Conservation (phyloP, 345 rosid genomes). For the Eucalyptus erythrocorys region DNA sequence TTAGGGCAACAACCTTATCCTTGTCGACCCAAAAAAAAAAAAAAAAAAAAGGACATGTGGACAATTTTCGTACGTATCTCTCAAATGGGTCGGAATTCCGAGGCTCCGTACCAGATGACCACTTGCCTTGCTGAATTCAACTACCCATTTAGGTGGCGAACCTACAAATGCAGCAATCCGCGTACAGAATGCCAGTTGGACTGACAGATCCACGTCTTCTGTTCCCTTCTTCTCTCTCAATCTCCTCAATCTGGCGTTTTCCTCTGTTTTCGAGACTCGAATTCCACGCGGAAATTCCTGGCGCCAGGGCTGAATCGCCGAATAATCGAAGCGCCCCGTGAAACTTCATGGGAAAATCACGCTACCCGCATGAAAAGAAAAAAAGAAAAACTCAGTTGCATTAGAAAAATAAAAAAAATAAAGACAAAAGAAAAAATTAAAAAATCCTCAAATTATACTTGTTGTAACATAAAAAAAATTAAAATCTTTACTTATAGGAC, state of each 20-base stretch:
- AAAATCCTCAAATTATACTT: background rate
- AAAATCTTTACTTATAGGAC: accelerated
- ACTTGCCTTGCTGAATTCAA: background rate
- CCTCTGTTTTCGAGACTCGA: background rate
- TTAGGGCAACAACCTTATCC: background rate
- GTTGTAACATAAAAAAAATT: accelerated
- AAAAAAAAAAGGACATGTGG: background rate
- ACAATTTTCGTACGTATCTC: background rate
- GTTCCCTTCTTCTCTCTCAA: background rate
- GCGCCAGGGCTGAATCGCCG: background rate
- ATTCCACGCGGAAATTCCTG: background rate
- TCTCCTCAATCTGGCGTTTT: background rate
- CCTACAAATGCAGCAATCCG: background rate
- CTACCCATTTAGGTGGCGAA: background rate
- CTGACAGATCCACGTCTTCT: background rate
- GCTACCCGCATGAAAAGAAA: background rate
- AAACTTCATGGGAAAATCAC: background rate
- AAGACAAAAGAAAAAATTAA: no score
- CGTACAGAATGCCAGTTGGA: background rate
- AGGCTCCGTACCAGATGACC: background rate
- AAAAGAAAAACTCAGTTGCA: background rate
- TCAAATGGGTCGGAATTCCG: background rate
- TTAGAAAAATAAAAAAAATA: background rate
- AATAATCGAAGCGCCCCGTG: background rate
- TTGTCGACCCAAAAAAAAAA: background rate